phyloP scores from a whole-genome alignment of 139 green algal species.

The Chlorella sp. region DNA sequence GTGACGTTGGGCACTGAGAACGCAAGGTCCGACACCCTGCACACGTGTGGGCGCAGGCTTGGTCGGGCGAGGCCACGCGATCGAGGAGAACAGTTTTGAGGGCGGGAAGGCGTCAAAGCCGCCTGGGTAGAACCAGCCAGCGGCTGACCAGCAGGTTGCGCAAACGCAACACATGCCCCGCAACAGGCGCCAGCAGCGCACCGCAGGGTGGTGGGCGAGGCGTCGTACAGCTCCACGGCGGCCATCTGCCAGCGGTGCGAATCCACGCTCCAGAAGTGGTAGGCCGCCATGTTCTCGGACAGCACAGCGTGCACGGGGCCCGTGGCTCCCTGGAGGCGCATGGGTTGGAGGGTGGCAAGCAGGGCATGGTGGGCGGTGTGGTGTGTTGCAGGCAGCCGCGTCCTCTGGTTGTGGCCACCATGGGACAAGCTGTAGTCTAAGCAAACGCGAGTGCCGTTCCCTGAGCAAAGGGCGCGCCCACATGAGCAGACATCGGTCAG shows the following conservation, averaged over 20 bases:
- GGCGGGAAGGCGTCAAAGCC: constrained; percentile 27
- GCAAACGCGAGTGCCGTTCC: no score
- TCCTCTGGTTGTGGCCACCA: not conserved
- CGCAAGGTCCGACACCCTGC: constrained; percentile 53
- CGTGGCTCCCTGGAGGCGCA: constrained; percentile 31
- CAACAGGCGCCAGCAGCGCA: not conserved
- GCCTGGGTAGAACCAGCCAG: not conserved
- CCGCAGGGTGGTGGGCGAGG: constrained; percentile 15
- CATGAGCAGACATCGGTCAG: not conserved
- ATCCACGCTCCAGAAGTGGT: constrained; percentile 71
- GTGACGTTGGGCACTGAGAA: constrained; percentile 57
- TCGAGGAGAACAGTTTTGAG: not conserved
- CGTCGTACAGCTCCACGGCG: constrained; percentile 23
- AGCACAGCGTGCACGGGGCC: constrained; percentile 82
- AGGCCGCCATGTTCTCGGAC: constrained; percentile 87
- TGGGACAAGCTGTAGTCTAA: not conserved
- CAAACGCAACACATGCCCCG: constrained; percentile 40
- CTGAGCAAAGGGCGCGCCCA: no score
- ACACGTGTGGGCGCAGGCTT: no score
- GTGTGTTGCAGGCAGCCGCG: not conserved
- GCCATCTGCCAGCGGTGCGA: constrained; percentile 57
- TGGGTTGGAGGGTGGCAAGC: not conserved
- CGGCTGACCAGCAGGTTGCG: not conserved
- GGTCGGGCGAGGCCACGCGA: no score
- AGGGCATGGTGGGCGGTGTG: not conserved